Base-by-base conservation (phyloP, 768 basidiomycete species). In the Naematelia encephala region DNA sequence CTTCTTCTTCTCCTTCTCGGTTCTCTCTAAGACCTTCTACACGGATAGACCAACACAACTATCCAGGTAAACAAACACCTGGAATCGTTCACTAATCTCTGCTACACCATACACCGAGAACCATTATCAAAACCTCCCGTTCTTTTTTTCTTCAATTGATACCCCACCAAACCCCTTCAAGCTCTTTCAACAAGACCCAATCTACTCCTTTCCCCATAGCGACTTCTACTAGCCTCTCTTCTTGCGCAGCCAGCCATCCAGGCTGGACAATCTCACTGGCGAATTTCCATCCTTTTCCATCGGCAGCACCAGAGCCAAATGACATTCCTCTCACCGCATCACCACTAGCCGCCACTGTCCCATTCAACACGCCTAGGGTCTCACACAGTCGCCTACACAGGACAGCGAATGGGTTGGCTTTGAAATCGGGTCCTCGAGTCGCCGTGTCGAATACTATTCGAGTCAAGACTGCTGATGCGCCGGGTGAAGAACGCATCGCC, bases 381-480 rank as follows among this genome's bases (percentile, higher is more conserved):
- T 78, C 76, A 44, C 74, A 64, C 39, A 78, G 62, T n/a, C 78
- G 57, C 10, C 79, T 63, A 50, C 71, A 69, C 3, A 79, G 68
- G 1, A 72, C 62, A 13, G 54, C 55, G 59, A 70, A 78, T 16
- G 70, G 56, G 57, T 74, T 72, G 16, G 56, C 44, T 19, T 49
- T 60, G 39, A 59, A 56, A 4, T 63, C 62, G 27, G 44, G 5
- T 27, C 28, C 3, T 21, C 29, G 34, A 3, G 51, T 21, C 27
- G 65, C 57, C 5, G 61, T 62, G 45, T 54, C 53, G 49, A 53
- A 54, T 57, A 77, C 67, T 44, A 79, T 46, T n/a, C 73, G 66
- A 19, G 67, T 79, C 81, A 93, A 82, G 29, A 90, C 81, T 45
- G 81, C 80, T 52, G 84, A 82, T 74, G 89, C 86, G 28, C 87